Percentiles rank a stretch among this genome's conserved stretches.
Conservation (phyloP, 2,329 filamentous ascomycete genomes). For the Penicillium digitatum region DNA sequence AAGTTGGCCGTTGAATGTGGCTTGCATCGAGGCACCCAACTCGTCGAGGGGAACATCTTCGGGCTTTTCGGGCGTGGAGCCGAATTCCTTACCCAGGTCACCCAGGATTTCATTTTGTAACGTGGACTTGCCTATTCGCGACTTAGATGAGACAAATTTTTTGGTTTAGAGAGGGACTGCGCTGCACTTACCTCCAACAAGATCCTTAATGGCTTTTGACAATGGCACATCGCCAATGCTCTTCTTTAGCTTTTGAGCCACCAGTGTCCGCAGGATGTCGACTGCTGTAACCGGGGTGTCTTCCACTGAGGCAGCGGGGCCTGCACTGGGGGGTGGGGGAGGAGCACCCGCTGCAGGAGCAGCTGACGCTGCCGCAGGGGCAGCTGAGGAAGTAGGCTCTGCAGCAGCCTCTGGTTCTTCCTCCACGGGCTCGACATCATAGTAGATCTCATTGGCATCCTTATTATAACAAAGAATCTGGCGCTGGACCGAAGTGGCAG, state of each 20-base stretch:
- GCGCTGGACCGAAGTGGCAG: conserved; percentile 89
- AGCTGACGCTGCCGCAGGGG: conserved; percentile 39
- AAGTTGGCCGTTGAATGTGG: conserved; percentile 97
- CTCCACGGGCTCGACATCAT: conserved; percentile 91
- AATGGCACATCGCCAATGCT: conserved; percentile 80
- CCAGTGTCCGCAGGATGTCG: conserved; percentile 81
- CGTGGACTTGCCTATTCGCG: conserved; percentile 81
- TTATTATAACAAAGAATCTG: conserved; percentile 99
- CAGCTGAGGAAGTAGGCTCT: conserved; percentile 35
- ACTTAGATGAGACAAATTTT: not conserved
- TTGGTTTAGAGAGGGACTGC: not conserved
- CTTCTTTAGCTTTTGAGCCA: conserved; percentile 98
- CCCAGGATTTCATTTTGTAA: conserved; percentile 98
- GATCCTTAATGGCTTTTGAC: conserved; percentile 95
- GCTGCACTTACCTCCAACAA: conserved; percentile 77
- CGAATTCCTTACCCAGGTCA: conserved; percentile 96
- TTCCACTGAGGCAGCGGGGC: conserved; percentile 79
- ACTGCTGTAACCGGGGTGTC: conserved; percentile 84
- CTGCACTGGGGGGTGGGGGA: conserved; percentile 64
- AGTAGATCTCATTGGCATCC: conserved; percentile 98
- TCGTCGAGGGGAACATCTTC: conserved; percentile 97
- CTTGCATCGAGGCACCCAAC: conserved; percentile 90
- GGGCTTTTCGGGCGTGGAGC: conserved; percentile 94
- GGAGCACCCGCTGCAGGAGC: conserved; percentile 53
- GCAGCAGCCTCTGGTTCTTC: conserved; percentile 68